phyloP scores from a whole-genome alignment of 1,139 yeast species.

The Barnettozyma hawaiiensis region DNA sequence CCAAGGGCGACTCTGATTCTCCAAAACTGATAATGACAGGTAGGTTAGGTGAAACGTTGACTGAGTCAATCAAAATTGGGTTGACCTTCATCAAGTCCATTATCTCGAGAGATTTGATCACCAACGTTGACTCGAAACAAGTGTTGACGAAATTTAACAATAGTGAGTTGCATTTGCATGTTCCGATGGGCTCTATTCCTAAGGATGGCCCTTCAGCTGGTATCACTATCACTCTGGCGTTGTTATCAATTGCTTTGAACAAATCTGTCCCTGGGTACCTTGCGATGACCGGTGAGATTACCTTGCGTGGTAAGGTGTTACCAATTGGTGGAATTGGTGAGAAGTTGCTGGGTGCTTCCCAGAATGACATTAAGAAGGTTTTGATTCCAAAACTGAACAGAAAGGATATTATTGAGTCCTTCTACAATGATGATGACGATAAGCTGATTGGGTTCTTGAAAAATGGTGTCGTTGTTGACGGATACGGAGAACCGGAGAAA shows the following conservation, averaged over 20 bases:
- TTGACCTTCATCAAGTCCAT: conserved; percentile 67
- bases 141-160: conserved; percentile 42
- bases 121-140: conserved; percentile 20
- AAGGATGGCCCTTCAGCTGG: conserved; percentile 97
- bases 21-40: conserved; percentile 63
- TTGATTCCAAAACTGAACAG: conserved; percentile 68
- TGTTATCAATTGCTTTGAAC: conserved; percentile 64
- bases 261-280: conserved; percentile 60
- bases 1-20: conserved; percentile 17
- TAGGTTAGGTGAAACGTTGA: conserved; percentile 72
- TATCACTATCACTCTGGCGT: conserved; percentile 77
- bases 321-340: conserved; percentile 91
- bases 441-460: conserved; percentile 22
- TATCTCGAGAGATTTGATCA: conserved; percentile 31
- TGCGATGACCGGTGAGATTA: conserved; percentile 95
- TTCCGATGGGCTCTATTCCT: conserved; percentile 82
- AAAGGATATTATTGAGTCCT: conserved; percentile 56
- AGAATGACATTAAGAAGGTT: conserved; percentile 59
- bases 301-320: conserved; percentile 76
- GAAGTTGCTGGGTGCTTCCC: conserved; percentile 78
- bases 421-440: conserved; percentile 27
- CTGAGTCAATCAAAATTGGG: conserved; percentile 81
- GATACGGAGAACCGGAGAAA: conserved; percentile 27
- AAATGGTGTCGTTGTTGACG: conserved; percentile 8
- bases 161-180: conserved; percentile 73